A percentile compares a stretch with the other conserved stretches of the same genome.
Evolutionary conservation across 2,329 filamentous ascomycete genomes (phyloP).

Genomic region (Trichophaea hybrida): DNA sequence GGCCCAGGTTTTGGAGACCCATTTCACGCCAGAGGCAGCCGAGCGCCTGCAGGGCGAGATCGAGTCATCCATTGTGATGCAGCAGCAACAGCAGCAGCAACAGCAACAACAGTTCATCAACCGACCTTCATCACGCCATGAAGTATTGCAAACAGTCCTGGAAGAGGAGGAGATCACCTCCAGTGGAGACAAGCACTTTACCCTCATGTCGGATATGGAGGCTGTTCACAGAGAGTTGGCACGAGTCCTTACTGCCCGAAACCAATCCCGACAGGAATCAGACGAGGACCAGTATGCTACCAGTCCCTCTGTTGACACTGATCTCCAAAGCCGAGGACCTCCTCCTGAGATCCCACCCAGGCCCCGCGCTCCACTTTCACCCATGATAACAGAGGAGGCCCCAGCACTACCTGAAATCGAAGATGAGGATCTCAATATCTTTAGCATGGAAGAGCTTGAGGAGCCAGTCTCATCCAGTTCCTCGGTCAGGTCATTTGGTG

Average conservation of each 20-base stretch:
- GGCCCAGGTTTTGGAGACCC: neutral
- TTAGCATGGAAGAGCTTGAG: slow-evolving; percentile 1
- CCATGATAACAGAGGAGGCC: neutral
- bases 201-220: neutral
- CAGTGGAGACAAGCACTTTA: neutral
- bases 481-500: neutral
- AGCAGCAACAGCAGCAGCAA: neutral
- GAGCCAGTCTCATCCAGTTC: neutral
- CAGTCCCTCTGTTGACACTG: neutral
- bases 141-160: neutral
- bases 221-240: neutral
- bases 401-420: neutral
- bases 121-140: neutral
- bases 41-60: no score
- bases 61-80: neutral
- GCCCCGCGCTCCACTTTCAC: neutral
- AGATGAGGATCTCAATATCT: neutral
- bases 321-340: neutral
- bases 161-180: neutral
- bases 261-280: neutral
- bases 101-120: neutral
- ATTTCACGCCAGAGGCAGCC: neutral
- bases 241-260: neutral
- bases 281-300: neutral
- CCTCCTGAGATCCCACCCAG: neutral